Base-by-base conservation (phyloP, 257 asterid genomes). In the Solanum paucissectum region DNA sequence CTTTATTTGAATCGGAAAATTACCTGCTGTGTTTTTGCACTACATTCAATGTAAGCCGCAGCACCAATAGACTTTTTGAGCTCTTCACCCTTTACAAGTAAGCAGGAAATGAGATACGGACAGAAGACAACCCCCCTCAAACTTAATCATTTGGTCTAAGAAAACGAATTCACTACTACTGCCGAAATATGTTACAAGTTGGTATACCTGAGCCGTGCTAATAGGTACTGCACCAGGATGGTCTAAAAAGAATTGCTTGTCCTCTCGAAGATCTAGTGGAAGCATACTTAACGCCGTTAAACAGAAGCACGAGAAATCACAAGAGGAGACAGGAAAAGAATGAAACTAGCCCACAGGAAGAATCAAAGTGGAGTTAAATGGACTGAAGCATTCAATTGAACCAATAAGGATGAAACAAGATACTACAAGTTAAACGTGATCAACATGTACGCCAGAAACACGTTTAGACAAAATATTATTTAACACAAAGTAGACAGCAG, bases 1-100 rank as follows among this genome's bases (percentile, higher is more conserved):
- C 37, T 58, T 62, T 55, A 58, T 62, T 36, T 84, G 20, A 9
- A 84, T 27, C 40, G 38, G 32, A 46, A 38, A 68, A n/a, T 84
- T 25, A 93, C 98, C 98, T 94, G 98, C 87, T 94, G 98, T 9
- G 98, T 91, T 91, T 94, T 95, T 6, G 98, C 94, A 89, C 98
- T 95, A 49, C 99, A 96, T 90, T 96, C 99, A 34, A 96, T 88
- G 89, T 94, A 96, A 64, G 96, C 93, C 71, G 93, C 87, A 52
- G 98, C 98, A 29, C 98, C 96, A 88, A 94, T 95, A 91, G 90
- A 49, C 91, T 93, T 95, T 93, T 86, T 95, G 81, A 96, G 95
- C 93, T 95, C 98, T 88, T 93, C 98, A 32, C 98, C 99, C 98
- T 96, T 90, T 72, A 87, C 87, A 85, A 46, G 77, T 81, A 33